phyloP scores from a whole-genome alignment of 495 filamentous ascomycete genomes.

The Friedmanniomyces simplex region DNA sequence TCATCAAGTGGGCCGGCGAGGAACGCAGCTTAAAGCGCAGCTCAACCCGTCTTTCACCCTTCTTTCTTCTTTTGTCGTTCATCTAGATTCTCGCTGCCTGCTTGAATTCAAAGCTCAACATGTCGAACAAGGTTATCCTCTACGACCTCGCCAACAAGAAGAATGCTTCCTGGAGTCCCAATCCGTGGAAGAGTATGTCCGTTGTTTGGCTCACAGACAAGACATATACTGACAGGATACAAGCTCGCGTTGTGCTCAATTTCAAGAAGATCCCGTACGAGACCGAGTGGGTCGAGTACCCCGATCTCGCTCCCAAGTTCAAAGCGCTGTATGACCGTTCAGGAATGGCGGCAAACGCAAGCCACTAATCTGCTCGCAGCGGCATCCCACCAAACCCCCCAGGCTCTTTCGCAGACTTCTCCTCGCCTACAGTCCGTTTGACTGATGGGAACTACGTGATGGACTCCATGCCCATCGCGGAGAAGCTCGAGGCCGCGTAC shows the following conservation, averaged over 20 bases:
- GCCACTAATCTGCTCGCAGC: neutral
- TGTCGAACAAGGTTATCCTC: conserved; percentile 7
- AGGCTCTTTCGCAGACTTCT: conserved; percentile 34
- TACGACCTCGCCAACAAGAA: conserved; percentile 6
- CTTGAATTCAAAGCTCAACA: neutral
- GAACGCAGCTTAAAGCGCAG: no score
- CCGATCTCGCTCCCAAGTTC: conserved; percentile 42
- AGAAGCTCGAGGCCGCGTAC: conserved; percentile 39
- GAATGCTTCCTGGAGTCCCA: neutral
- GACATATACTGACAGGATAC: neutral
- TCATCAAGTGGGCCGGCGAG: no score
- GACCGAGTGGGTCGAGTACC: conserved; percentile 58
- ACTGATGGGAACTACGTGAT: conserved; percentile 42
- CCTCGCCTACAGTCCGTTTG: conserved; percentile 43
- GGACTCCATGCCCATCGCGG: conserved; percentile 44
- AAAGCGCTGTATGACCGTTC: conserved; percentile 27
- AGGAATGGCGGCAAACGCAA: neutral
- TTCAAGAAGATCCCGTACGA: conserved; percentile 50
- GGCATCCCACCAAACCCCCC: conserved; percentile 34
- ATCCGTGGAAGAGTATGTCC: conserved; percentile 3
- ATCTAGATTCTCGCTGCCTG: no score
- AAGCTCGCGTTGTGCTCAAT: conserved; percentile 46
- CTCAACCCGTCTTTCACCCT: no score
- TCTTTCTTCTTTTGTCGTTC: no score
- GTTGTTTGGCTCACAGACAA: no score